Base-by-base conservation (phyloP, 768 basidiomycete genomes). In the Lactifluus echinatus region DNA sequence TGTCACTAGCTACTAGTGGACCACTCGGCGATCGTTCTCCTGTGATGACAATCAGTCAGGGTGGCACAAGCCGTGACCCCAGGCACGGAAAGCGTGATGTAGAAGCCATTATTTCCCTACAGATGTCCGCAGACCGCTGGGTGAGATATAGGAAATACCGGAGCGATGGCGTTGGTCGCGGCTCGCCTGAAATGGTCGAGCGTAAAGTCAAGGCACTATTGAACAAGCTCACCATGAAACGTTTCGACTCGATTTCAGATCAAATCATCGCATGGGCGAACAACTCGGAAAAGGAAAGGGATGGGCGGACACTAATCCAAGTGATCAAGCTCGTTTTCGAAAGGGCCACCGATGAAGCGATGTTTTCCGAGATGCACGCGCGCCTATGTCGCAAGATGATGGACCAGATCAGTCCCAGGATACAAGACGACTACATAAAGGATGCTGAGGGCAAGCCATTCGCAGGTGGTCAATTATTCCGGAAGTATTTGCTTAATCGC, bases 281-380 rank as follows among this genome's bases (percentile, higher is more conserved):
- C 79, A 90, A 82, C 74, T 89, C 87, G 5, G 85, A 87, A 75
- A 81, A 86, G 66, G 93, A 98, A 78, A 89, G 83, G 68, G 92
- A 97, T 67, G 93, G 93, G 3, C 82, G 87, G 62, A 95, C 93
- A 3, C 83, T 97, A 59, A 95, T 95, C 64, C 90, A 93, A 65
- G 95, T 98, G 68, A 97, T 96, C 71, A 83, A 87, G 56, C 85
- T 96, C 50, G 89, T 97, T 29, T 97, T 97, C 70, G 94, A 96
- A 72, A 96, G 94, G 77, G 94, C 93, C 10, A 96, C 91, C 10
- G 93, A 96, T 70, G 94, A 96, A 70, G 90, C 91, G 42, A 82
- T 85, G 10, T 94, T 91, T 88, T 94, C 91, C 2, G 87, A 91
- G 75, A 96, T 97, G 92, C 96, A 99, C 95, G 31, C 95, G 31